Conservation (phyloP, 495 filamentous ascomycete genomes). For the Letharia columbiana region DNA sequence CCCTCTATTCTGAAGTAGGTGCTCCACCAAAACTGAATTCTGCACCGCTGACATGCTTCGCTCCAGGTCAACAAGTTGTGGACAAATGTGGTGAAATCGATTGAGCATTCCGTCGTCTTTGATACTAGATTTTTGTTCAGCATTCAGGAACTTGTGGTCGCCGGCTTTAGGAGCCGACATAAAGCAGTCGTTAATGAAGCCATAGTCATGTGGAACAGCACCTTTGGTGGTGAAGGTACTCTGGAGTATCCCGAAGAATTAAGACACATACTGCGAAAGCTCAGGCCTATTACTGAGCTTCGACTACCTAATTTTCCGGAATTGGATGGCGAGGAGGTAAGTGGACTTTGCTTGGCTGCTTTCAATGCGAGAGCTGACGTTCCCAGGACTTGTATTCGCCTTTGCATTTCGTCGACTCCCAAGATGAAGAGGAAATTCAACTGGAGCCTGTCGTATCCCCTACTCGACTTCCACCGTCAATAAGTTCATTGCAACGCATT, state of each 20-base stretch:
- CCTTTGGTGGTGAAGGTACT: slow-evolving; percentile 41
- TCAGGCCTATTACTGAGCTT: slow-evolving; percentile 42
- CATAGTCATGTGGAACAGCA: slow-evolving; percentile 51
- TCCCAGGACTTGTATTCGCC: slow-evolving; percentile 26
- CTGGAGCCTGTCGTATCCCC: not conserved
- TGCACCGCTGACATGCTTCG: not conserved
- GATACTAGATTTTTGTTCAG: slow-evolving; percentile 36
- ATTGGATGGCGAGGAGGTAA: slow-evolving; percentile 31
- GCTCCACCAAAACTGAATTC: not conserved
- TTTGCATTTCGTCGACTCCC: slow-evolving; percentile 44
- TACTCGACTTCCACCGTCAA: not conserved
- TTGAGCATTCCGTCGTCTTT: slow-evolving; percentile 27
- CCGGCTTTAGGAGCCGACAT: slow-evolving; percentile 48
- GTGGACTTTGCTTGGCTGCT: slow-evolving; percentile 8
- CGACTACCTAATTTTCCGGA: slow-evolving; percentile 40
- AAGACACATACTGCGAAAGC: slow-evolving; percentile 37
- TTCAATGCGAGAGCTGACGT: slow-evolving; percentile 15
- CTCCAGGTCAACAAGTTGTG: slow-evolving; percentile 29
- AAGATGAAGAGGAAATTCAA: slow-evolving; percentile 30
- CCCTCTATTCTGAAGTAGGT: not conserved
- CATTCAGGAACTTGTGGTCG: slow-evolving; percentile 46
- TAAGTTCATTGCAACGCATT: not conserved
- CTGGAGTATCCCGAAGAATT: slow-evolving; percentile 43
- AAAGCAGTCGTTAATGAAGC: slow-evolving; percentile 44
- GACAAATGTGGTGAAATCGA: slow-evolving; percentile 20